A percentile compares a stretch with the other conserved stretches of the same genome.
phyloP scores from a whole-genome alignment of 257 asterid species.

The Pogostemon cablin region DNA sequence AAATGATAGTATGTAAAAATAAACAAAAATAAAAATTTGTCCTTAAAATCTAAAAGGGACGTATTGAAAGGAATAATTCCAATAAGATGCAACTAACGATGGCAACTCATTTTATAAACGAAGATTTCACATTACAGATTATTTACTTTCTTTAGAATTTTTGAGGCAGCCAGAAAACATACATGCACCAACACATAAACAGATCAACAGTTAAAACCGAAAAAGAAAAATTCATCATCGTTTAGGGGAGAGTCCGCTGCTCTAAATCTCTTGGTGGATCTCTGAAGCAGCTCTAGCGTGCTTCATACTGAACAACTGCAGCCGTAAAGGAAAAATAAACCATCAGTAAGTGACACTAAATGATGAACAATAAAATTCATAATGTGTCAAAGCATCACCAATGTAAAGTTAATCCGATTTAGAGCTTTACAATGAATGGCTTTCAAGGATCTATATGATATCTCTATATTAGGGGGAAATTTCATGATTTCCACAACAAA shows the following conservation, averaged over 20 bases:
- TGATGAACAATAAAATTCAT: background rate
- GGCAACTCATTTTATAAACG: no score
- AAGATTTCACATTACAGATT: no score
- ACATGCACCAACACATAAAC: no score
- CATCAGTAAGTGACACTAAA: background rate
- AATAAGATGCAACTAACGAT: no score
- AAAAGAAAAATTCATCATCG: background rate
- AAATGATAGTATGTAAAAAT: no score
- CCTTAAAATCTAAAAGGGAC: no score
- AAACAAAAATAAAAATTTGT: no score
- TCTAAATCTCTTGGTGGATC: background rate
- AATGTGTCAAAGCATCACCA: slow-evolving; percentile 1
- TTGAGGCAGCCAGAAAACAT: no score
- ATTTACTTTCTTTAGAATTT: no score
- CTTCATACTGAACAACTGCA: slow-evolving; percentile 76
- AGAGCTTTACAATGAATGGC: background rate
- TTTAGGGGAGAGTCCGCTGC: background rate
- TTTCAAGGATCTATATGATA: background rate
- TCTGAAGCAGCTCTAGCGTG: slow-evolving; percentile 41
- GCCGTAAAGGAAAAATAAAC: background rate
- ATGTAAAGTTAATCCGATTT: background rate
- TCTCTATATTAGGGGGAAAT: background rate
- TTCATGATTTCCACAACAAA: background rate
- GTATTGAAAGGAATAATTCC: no score
- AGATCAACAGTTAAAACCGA: background rate